A percentile compares a stretch with the other conserved stretches of the same genome.
phyloP scores from a whole-genome alignment of 176 grass and related monocot species.

The Ensete ventricosum region DNA sequence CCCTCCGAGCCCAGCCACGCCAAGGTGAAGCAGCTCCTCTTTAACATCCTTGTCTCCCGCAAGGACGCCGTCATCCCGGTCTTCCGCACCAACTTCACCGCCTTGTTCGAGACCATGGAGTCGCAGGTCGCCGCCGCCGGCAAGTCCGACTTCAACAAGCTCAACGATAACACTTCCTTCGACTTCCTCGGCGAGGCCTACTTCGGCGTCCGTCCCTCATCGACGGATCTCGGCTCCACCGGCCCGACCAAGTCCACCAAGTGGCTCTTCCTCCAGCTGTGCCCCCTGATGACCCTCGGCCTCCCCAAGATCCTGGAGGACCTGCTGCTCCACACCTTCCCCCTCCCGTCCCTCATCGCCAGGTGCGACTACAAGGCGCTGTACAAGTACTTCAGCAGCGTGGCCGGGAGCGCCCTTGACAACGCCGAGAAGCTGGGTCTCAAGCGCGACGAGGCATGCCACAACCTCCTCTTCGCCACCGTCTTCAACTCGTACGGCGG shows the following conservation, averaged over 20 bases:
- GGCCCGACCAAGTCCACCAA: constrained; percentile 30
- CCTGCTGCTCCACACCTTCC: constrained; percentile 45
- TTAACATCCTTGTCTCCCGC: constrained; percentile 43
- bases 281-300: constrained; percentile 32
- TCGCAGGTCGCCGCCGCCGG: constrained; percentile 19
- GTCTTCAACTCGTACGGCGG: constrained; percentile 54
- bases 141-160: constrained; percentile 37
- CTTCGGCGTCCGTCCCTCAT: constrained; percentile 38
- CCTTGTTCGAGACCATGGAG: constrained; percentile 40
- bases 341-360: constrained; percentile 33
- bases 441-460: constrained; percentile 44
- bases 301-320: constrained; percentile 51
- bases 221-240: constrained; percentile 10
- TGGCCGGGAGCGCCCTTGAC: constrained; percentile 21
- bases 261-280: constrained; percentile 51
- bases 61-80: constrained; percentile 34
- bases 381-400: constrained; percentile 30
- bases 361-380: constrained; percentile 44
- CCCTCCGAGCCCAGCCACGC: constrained; percentile 40
- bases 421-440: constrained; percentile 36
- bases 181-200: constrained; percentile 55
- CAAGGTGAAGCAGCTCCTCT: constrained; percentile 53
- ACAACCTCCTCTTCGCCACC: constrained; percentile 57
- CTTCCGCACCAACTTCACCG: constrained; percentile 40
- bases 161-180: constrained; percentile 44